Evolutionary conservation across 352 stramenopile species (phyloP), one percentile per base, ranked within the genome.

Genomic region (Albugo candida): DNA sequence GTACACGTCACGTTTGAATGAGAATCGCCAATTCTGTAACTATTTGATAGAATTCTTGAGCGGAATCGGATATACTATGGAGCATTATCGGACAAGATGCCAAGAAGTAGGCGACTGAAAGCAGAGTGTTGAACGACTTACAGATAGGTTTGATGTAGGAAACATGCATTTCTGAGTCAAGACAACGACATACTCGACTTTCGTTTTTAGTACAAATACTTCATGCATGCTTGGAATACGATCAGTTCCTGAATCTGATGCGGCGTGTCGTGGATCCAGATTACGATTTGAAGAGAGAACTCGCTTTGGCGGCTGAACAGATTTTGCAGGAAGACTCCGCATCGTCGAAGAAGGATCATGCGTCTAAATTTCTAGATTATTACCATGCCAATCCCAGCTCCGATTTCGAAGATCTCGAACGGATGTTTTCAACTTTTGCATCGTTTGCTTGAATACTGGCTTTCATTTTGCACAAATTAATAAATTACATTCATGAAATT

Each of bases 211-310:
- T 86, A 56, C 74, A 86, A 56, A 82, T 86, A 45, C 53, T 86
- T 14, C 51, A 78, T 54, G 65, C 74, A 6, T 86, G 74, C 47
- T 76, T 61, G 56, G 74, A 86, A 60, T 86, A 83, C 51, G 74
- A 86, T 41, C 74, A 86, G 60, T 86, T 86, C 43, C 48, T 83
- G n/a, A 86, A 83, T 57, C 65, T 86, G 34, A 86, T 86, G 74
- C 69, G 70, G 41, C 74, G 74, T 36, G 69, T 73, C 19, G 74
- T 67, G 16, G 74, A 86, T 42, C 69, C 74, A 1, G 70, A 86
- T 50, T 86, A 82, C 53, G 80, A 82, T 52, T 67, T 80, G 51
- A 86, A 86, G 65, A 79, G 82, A 51, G 69, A 31, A 31, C 24
- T 31, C 24, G 24, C 24, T 3, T 31, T 8, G 3, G 24, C 24